These are phyloP conservation scores for Aspergillus homomorphus DNA, from an alignment of 495 filamentous ascomycete species.

Conservation along the genomic window DNA sequence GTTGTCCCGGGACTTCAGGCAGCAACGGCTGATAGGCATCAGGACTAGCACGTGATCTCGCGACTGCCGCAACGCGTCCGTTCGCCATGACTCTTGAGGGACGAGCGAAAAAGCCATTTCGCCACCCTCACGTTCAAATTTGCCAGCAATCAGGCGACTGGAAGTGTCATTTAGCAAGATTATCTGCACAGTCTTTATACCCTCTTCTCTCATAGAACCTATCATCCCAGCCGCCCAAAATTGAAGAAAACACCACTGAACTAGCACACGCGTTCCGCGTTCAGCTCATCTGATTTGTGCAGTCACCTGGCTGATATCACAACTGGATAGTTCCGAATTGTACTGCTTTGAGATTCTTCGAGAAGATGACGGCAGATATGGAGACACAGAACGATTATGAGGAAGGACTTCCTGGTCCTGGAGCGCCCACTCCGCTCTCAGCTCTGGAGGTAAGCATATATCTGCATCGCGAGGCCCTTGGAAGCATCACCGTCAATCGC, in stretches of 20 bases:
- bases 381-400: slow-evolving; percentile 59
- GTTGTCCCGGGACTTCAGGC: slow-evolving; percentile 4
- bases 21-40: slow-evolving; percentile 10
- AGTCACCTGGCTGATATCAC: neutral
- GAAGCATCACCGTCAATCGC: neutral
- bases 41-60: slow-evolving; percentile 38
- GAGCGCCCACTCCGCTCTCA: slow-evolving; percentile 86
- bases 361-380: slow-evolving; percentile 56
- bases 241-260: neutral
- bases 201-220: neutral
- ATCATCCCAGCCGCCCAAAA: neutral
- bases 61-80: slow-evolving; percentile 40
- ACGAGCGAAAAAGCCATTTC: slow-evolving; percentile 15
- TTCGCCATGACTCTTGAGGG: slow-evolving; percentile 15
- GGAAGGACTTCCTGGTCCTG: slow-evolving; percentile 72
- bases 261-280: slow-evolving; percentile 1
- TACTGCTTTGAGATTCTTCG: neutral
- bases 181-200: neutral
- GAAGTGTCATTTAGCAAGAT: neutral
- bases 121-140: slow-evolving; percentile 23
- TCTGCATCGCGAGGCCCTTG: neutral
- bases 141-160: neutral
- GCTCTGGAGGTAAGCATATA: slow-evolving; percentile 71
- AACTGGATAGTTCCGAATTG: neutral
- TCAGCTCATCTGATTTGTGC: neutral